These are phyloP conservation scores for Fusarium veterinarium DNA, from an alignment of 2,329 filamentous ascomycete genomes.

Conservation along the genomic window DNA sequence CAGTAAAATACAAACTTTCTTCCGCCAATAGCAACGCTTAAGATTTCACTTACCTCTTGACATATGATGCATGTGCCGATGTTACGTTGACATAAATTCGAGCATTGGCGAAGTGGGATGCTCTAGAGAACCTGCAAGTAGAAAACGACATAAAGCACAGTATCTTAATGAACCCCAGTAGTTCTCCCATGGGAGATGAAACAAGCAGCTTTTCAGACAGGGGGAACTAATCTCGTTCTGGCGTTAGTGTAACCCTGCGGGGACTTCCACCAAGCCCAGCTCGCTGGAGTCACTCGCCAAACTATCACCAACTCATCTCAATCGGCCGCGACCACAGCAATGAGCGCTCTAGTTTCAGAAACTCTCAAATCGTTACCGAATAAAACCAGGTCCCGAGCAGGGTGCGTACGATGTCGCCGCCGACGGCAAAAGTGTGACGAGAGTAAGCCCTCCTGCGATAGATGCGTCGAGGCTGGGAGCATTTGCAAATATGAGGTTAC, in stretches of 20 bases:
- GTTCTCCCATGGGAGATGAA: background rate
- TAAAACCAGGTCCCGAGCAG: conserved; percentile 22
- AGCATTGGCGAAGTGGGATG: background rate
- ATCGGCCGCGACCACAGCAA: background rate
- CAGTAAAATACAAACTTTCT: background rate
- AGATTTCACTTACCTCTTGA: too few relatives aligned
- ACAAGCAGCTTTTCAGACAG: background rate
- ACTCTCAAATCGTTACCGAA: background rate
- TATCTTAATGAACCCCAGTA: background rate
- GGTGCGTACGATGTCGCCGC: conserved; percentile 28
- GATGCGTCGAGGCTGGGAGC: conserved; percentile 11
- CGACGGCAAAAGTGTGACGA: conserved; percentile 37
- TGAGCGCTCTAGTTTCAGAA: background rate
- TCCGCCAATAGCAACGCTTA: background rate
- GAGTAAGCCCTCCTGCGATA: conserved; percentile 25
- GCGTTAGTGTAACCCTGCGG: background rate
- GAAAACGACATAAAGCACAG: background rate
- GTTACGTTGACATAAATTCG: background rate
- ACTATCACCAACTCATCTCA: background rate
- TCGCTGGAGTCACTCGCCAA: background rate
- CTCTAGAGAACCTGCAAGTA: background rate
- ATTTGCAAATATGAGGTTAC: conserved; percentile 25
- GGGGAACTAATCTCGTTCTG: background rate
- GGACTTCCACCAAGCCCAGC: background rate
- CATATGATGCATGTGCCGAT: background rate